Evolutionary conservation across 306 rosid genomes (phyloP).

Genomic region (Ormosia emarginata): DNA sequence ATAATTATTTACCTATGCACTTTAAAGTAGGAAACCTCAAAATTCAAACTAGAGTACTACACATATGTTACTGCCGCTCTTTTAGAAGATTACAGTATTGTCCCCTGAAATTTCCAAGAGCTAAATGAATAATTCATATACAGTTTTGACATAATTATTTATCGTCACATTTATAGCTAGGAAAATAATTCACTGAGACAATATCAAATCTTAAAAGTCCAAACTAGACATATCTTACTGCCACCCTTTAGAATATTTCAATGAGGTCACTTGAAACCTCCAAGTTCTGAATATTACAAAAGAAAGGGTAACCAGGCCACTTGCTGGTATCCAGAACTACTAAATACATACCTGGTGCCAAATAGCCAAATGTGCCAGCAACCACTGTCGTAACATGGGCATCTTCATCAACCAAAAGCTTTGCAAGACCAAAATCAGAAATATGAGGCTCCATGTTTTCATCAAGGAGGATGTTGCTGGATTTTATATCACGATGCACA

Average conservation of each 20-base stretch:
- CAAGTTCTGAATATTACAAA: not conserved
- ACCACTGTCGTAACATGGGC: conserved; percentile 96
- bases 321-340: not conserved
- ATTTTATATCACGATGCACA: conserved; percentile 88
- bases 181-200: not conserved
- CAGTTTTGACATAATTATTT: not conserved
- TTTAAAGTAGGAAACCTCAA: no score
- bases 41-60: no score
- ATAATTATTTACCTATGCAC: no score
- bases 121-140: not conserved
- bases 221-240: not conserved
- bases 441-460: conserved; percentile 86
- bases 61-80: not conserved
- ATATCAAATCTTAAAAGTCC: not conserved
- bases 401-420: conserved; percentile 90
- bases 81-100: not conserved
- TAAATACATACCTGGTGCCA: conserved; percentile 82
- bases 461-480: conserved; percentile 90
- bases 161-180: not conserved
- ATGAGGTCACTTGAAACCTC: not conserved
- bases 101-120: not conserved
- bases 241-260: not conserved
- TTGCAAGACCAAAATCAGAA: conserved; percentile 92
- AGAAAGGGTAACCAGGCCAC: not conserved
- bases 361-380: conserved; percentile 96